Conservation (phyloP, 106 monocot genomes). For the Agapanthus africanus region DNA sequence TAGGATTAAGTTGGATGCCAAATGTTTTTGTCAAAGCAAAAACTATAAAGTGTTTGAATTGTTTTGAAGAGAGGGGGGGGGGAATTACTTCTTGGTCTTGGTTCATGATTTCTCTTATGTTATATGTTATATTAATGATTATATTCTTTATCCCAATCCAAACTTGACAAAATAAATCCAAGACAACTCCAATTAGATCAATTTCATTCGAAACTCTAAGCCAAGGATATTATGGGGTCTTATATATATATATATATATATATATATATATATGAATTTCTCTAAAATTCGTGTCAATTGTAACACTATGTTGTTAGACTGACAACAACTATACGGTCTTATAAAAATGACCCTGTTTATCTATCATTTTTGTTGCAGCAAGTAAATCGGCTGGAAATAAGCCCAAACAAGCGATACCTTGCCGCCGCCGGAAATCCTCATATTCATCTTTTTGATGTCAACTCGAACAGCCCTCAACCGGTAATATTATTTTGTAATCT, state of each 20-base stretch:
- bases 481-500: constrained; percentile 28
- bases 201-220: neutral
- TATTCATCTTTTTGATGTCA: constrained; percentile 93
- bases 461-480: constrained; percentile 74
- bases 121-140: neutral
- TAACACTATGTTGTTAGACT: neutral
- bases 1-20: neutral
- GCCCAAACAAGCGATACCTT: constrained; percentile 71
- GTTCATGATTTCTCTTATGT: neutral
- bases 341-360: neutral
- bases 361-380: constrained; percentile 50
- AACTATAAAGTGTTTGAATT: no score
- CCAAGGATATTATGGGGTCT: no score
- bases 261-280: no score
- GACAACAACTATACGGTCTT: neutral
- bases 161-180: neutral
- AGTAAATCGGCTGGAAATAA: constrained; percentile 90
- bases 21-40: neutral
- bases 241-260: no score
- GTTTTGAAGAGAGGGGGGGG: neutral
- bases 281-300: no score
- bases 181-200: neutral
- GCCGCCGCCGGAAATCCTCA: constrained; percentile 98
- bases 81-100: neutral
- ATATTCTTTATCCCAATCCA: neutral